Percentiles rank a stretch among this genome's conserved stretches.
These are phyloP conservation scores for Nidula niveotomentosa DNA, from an alignment of 1,284 basidiomycete genomes.

Conservation along the genomic window DNA sequence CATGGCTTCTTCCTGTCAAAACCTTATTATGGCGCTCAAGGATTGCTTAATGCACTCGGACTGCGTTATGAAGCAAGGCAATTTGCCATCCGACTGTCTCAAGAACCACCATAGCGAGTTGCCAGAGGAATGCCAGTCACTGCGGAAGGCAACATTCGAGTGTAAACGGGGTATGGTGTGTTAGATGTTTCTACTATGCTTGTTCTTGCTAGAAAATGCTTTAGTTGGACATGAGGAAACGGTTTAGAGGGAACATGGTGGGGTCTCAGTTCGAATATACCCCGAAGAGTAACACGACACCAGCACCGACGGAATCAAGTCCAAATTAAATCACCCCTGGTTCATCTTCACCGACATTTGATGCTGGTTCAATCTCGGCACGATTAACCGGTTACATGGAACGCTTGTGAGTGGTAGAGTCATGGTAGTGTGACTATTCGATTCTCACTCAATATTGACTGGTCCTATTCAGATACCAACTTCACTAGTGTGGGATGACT, in stretches of 20 bases:
- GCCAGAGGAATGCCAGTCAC: conserved; percentile 71
- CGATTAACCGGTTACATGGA: too few species aligned
- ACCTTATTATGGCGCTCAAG: conserved; percentile 72
- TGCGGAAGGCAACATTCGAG: conserved; percentile 80
- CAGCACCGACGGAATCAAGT: too few species aligned
- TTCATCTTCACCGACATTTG: too few species aligned
- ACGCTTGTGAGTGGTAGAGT: too few species aligned
- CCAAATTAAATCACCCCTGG: too few species aligned
- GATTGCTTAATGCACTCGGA: conserved; percentile 80
- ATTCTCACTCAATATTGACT: too few species aligned
- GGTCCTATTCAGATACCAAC: too few species aligned
- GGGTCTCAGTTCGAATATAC: conserved; percentile 48
- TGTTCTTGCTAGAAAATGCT: neutral
- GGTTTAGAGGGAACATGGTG: conserved; percentile 75
- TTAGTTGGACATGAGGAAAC: conserved; percentile 83
- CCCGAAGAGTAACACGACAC: conserved; percentile 18
- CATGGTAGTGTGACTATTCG: too few species aligned
- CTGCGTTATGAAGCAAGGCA: conserved; percentile 76
- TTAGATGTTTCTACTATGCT: conserved; percentile 9
- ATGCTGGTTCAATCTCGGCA: too few species aligned
- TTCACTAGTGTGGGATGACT: too few species aligned
- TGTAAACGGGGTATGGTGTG: conserved; percentile 87
- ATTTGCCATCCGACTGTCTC: conserved; percentile 77
- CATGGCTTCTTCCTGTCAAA: conserved; percentile 81
- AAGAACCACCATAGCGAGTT: conserved; percentile 70